Conservation (phyloP, 2,329 filamentous ascomycete genomes). For the Curvularia sp. region DNA sequence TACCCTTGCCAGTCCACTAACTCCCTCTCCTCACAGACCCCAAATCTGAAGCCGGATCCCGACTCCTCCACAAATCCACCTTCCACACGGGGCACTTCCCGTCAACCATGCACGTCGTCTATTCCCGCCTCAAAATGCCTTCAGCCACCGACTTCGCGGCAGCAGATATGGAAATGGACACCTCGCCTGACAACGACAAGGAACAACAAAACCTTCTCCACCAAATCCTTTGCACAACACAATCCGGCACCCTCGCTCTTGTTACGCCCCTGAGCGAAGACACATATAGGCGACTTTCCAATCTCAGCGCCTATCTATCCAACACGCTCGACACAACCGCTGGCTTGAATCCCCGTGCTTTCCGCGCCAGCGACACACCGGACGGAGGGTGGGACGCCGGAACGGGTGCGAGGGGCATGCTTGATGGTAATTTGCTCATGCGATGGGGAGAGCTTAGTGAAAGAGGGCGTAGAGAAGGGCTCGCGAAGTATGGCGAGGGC, state of each 20-base stretch:
- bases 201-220: slow-evolving; percentile 24
- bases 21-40: slow-evolving; percentile 67
- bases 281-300: slow-evolving; percentile 81
- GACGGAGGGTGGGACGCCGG: slow-evolving; percentile 43
- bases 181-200: neutral
- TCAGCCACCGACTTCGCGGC: slow-evolving; percentile 34
- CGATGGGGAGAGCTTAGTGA: slow-evolving; percentile 79
- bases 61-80: slow-evolving; percentile 83
- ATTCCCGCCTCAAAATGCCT: slow-evolving; percentile 64
- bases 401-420: slow-evolving; percentile 66
- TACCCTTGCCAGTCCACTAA: slow-evolving; percentile 5
- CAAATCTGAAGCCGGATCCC: slow-evolving; percentile 87
- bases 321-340: slow-evolving; percentile 77
- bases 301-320: slow-evolving; percentile 79
- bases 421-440: slow-evolving; percentile 79
- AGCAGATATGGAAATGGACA: slow-evolving; percentile 16
- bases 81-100: slow-evolving; percentile 86
- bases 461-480: slow-evolving; percentile 73
- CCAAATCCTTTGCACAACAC: slow-evolving; percentile 43
- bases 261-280: slow-evolving; percentile 80
- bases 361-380: slow-evolving; percentile 63
- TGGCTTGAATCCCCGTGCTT: slow-evolving; percentile 82
- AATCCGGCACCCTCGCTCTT: slow-evolving; percentile 77
- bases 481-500: slow-evolving; percentile 73
- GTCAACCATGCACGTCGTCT: slow-evolving; percentile 76